Percentiles rank a stretch among this genome's conserved stretches.
phyloP scores from a whole-genome alignment of 768 basidiomycete species.

The Gelatoporia subvermispora region DNA sequence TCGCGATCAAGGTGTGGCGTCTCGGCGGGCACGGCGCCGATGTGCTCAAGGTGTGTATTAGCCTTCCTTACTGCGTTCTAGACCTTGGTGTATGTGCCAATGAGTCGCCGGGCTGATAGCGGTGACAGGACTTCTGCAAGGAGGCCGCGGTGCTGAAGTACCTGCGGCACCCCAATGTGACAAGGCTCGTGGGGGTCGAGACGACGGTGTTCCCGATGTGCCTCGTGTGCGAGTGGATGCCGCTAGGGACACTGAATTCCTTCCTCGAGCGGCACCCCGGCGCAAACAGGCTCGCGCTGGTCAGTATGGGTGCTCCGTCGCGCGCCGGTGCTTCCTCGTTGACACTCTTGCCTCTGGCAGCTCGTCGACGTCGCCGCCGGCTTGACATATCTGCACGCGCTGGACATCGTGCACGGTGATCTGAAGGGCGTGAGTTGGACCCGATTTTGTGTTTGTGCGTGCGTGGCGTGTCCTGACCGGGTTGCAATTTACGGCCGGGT shows the following conservation, averaged over 20 bases:
- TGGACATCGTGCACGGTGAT: conserved; percentile 5
- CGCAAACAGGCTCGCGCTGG: conserved; percentile 2
- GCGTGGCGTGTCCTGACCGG: not conserved
- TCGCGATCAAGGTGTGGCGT: conserved; percentile 4
- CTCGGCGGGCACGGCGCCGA: not conserved
- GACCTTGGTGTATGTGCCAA: not conserved
- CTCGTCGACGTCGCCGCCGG: not conserved
- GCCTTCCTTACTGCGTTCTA: not conserved
- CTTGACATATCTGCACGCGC: not conserved
- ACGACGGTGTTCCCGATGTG: conserved; percentile 1
- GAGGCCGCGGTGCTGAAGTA: conserved; percentile 6
- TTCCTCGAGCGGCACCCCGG: conserved; percentile 3
- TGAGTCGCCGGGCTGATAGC: too few relatives aligned
- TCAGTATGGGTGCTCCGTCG: conserved; percentile 1
- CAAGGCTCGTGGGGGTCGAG: conserved; percentile 1
- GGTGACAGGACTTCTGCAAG: not conserved
- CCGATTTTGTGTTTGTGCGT: too few relatives aligned
- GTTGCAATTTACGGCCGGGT: not conserved
- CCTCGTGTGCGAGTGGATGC: conserved; percentile 10
- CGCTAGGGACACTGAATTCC: conserved; percentile 2
- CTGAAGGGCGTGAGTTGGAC: conserved; percentile 4
- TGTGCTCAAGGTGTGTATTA: conserved; percentile 1
- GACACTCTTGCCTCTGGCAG: not conserved
- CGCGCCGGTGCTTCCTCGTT: not conserved
- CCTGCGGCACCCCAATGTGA: conserved; percentile 2